Conservation (phyloP, 345 rosid genomes). For the Eucalyptus pauciflora region DNA sequence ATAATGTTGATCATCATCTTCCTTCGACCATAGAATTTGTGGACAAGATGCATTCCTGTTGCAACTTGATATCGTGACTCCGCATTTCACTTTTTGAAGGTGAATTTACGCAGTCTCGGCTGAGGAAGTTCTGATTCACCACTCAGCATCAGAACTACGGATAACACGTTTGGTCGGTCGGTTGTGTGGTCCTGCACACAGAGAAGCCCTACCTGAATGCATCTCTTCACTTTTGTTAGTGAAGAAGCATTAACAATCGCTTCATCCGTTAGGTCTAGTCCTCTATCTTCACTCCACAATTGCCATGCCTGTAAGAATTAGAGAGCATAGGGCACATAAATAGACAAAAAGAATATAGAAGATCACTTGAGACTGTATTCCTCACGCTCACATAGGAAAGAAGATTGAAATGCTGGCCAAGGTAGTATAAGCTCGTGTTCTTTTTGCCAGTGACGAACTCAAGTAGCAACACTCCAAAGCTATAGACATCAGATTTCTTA, state of each 20-base stretch:
- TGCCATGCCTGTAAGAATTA: not conserved
- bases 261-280: not conserved
- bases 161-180: constrained; percentile 15
- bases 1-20: accelerated
- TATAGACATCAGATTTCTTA: not conserved
- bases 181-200: constrained; percentile 10
- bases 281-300: not conserved
- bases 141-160: not conserved
- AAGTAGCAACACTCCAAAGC: constrained; percentile 8
- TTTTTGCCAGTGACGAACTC: constrained; percentile 6
- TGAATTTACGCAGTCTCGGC: not conserved
- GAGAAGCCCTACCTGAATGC: not conserved
- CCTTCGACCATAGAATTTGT: not conserved
- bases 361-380: not conserved
- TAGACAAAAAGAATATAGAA: not conserved
- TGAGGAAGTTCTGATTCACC: not conserved
- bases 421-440: not conserved
- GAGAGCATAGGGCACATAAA: not conserved
- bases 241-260: not conserved
- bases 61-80: not conserved
- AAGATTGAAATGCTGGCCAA: not conserved
- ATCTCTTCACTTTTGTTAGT: not conserved
- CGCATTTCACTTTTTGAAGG: not conserved
- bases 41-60: not conserved
- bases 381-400: not conserved